Conservation (phyloP, 495 filamentous ascomycete genomes). For the Coniosporium apollinis region DNA sequence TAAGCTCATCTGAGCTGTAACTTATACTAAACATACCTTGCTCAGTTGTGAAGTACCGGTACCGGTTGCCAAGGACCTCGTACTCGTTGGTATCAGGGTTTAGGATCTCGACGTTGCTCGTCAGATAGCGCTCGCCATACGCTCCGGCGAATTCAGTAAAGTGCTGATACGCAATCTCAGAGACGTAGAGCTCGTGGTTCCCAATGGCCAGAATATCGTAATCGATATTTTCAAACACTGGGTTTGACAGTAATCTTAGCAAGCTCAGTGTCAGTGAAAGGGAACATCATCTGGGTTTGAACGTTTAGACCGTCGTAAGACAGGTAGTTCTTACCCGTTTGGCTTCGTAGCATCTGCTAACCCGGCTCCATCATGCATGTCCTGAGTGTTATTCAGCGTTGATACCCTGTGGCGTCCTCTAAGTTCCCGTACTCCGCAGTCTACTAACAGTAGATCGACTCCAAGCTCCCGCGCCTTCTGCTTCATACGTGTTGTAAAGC, state of each 20-base stretch:
- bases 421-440: conserved; percentile 22
- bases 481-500: conserved; percentile 23
- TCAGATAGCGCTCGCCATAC: conserved; percentile 27
- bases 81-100: conserved; percentile 15
- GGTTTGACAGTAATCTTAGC: conserved; percentile 23
- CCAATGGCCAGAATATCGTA: conserved; percentile 29
- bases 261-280: too few relatives aligned
- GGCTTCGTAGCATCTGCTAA: conserved; percentile 24
- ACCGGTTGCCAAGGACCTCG: conserved; percentile 26
- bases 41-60: conserved; percentile 23
- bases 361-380: conserved; percentile 28
- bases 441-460: conserved; percentile 25
- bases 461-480: conserved; percentile 19
- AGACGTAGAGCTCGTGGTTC: conserved; percentile 26
- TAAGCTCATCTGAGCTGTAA: background rate
- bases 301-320: too few relatives aligned
- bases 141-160: conserved; percentile 22
- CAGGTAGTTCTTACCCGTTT: too few relatives aligned
- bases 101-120: conserved; percentile 26
- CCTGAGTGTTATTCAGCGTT: too few relatives aligned
- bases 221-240: conserved; percentile 26
- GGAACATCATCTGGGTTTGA: too few relatives aligned
- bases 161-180: conserved; percentile 19
- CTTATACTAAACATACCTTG: conserved; percentile 16
- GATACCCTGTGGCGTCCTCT: too few relatives aligned